Evolutionary conservation across 2,329 filamentous ascomycete genomes (phyloP).

Genomic region (Neurospora sp.): DNA sequence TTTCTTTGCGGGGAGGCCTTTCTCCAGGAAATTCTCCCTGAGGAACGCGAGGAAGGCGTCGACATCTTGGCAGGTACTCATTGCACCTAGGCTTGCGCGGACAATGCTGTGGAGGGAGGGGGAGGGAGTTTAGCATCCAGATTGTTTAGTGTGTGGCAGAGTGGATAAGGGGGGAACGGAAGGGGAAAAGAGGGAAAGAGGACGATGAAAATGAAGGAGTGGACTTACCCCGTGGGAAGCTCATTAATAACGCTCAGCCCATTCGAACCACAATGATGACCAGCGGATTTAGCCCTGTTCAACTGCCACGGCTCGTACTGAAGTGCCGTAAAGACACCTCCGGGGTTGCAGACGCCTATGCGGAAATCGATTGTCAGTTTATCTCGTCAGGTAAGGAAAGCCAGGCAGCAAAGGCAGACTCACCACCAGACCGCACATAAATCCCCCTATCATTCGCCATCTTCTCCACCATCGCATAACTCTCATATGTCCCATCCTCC

Average conservation of each 20-base stretch:
- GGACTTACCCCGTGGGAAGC: constrained; percentile 40
- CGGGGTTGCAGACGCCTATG: constrained; percentile 37
- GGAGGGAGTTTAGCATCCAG: neutral
- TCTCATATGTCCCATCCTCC: constrained; percentile 42
- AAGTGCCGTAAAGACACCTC: constrained; percentile 35
- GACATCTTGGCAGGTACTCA: constrained; percentile 48
- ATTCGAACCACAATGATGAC: constrained; percentile 46
- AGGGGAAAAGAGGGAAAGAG: neutral
- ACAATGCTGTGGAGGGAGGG: constrained; percentile 36
- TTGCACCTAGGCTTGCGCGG: constrained; percentile 50
- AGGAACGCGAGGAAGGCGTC: constrained; percentile 39
- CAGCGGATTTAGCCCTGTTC: constrained; percentile 42
- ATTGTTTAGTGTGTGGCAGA: neutral
- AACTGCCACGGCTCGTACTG: constrained; percentile 46
- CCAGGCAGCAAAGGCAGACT: constrained; percentile 3
- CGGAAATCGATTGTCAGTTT: neutral
- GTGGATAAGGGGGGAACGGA: neutral
- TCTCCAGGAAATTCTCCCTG: constrained; percentile 26
- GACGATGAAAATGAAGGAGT: neutral
- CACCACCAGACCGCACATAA: constrained; percentile 50
- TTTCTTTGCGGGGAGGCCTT: constrained; percentile 1
- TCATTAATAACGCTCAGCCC: constrained; percentile 43
- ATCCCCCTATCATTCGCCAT: constrained; percentile 45
- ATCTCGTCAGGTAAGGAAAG: too few relatives aligned
- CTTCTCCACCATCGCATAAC: constrained; percentile 50